Conservation (phyloP, 805 yeast genomes). For the Saccharomyces paradoxus region DNA sequence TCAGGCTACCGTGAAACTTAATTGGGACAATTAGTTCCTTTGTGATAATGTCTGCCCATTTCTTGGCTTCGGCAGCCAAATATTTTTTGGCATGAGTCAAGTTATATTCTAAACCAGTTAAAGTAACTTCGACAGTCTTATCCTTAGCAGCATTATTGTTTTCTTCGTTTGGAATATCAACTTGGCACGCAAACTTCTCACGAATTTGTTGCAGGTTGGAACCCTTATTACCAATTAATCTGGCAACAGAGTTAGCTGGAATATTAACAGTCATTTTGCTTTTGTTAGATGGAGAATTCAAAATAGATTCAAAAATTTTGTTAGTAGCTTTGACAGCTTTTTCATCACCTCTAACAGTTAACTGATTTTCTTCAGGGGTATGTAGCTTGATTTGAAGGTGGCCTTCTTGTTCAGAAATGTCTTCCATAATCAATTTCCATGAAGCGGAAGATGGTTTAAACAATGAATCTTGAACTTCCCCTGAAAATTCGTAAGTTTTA, state of each 20-base stretch:
- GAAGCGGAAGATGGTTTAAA: conserved; percentile 15
- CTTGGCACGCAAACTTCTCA: conserved; percentile 64
- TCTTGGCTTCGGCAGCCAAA: conserved; percentile 52
- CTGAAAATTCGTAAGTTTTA: conserved; percentile 43
- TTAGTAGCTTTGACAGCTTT: conserved; percentile 42
- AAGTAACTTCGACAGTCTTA: conserved; percentile 40
- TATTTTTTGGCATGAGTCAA: conserved; percentile 62
- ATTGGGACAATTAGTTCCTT: conserved; percentile 60
- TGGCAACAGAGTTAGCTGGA: conserved; percentile 60
- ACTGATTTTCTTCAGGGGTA: conserved; percentile 40
- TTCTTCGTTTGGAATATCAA: conserved; percentile 58
- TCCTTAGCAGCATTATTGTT: conserved; percentile 29
- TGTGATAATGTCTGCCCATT: conserved; percentile 74
- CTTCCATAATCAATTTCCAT: conserved; percentile 25
- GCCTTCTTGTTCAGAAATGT: conserved; percentile 31
- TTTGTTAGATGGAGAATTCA: conserved; percentile 20
- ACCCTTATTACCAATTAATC: conserved; percentile 88
- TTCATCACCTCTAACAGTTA: conserved; percentile 64
- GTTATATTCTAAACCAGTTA: conserved; percentile 73
- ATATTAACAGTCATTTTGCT: conserved; percentile 42
- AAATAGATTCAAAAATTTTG: conserved; percentile 31
- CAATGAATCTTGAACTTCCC: conserved; percentile 45
- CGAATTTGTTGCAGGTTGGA: conserved; percentile 57
- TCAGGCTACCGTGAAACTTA: conserved; percentile 70
- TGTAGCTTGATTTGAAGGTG: conserved; percentile 43